Evolutionary conservation across 2,329 filamentous ascomycete species (phyloP), one percentile per base, ranked within the genome.

Genomic region (Alternaria sp.): DNA sequence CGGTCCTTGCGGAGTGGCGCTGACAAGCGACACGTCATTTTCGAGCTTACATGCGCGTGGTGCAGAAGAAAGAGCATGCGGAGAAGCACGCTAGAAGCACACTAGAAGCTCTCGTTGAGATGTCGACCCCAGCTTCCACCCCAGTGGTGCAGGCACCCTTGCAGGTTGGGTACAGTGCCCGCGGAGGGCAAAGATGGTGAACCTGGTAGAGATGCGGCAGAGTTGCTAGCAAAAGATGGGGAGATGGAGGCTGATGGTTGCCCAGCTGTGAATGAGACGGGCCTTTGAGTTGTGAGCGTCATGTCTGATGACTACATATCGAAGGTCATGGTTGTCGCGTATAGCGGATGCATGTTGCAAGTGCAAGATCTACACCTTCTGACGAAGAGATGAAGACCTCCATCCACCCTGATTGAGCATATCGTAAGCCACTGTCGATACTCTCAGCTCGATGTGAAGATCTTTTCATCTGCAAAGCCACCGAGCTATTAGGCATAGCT

Each of bases 71-170:
- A 50, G 28, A 55, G 23, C 28, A 60, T 68, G 66, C 68, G 65
- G 25, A 55, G 70, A 72, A 74, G 64, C 46, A 49, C 56, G 64
- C 67, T 73, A 71, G 71, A 73, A 73, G 64, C 5, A 5, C 25
- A 33, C 68, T 72, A 71, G 71, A 73, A 71, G 33, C 20, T 8
- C 43, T 53, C 56, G 66, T 69, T 71, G 68, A 67, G 66, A 43
- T 26, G 58, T 30, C 20, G 28, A 41, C 41, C 47, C 60, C 47
- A 50, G 60, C 43, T 51, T 58, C 30, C 37, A 45, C 25, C 45
- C 41, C 20, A 33, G 41, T 63, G 44, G 57, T 62, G 37, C 14
- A 60, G 25, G 37, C 50, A 47, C 55, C 50, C 50, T 25, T 12
- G 46, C 21, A 51, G 45, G 18, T 33, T 14, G 49, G 43, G 25